Evolutionary conservation across 768 basidiomycete genomes (phyloP).

Genomic region (Leccinum subgranulosum): DNA sequence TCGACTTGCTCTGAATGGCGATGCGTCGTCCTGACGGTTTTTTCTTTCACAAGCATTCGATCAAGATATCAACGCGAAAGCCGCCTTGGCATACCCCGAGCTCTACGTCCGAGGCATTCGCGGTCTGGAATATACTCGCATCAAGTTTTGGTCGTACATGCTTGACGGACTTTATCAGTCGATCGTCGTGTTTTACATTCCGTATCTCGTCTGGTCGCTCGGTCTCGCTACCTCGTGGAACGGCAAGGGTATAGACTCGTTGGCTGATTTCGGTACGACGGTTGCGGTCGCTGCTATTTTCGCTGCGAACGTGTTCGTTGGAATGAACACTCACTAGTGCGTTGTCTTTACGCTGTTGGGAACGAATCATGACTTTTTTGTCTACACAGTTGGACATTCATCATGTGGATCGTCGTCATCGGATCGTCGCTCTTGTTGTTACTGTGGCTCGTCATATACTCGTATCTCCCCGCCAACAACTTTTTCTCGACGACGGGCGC

Average conservation of each 20-base stretch:
- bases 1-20: too few species aligned
- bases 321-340: constrained; percentile 86
- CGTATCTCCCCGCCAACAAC: constrained; percentile 66
- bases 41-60: constrained; percentile 61
- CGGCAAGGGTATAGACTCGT: constrained; percentile 72
- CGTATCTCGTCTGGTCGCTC: constrained; percentile 69
- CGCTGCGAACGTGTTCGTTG: constrained; percentile 86
- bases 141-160: constrained; percentile 96
- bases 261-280: constrained; percentile 90
- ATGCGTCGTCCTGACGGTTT: background rate
- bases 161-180: constrained; percentile 93
- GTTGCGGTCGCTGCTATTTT: constrained; percentile 85
- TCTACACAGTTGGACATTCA: constrained; percentile 65
- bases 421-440: constrained; percentile 81
- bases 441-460: constrained; percentile 87
- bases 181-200: constrained; percentile 80
- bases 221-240: constrained; percentile 70
- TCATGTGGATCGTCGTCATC: constrained; percentile 79
- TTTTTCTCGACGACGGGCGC: constrained; percentile 72
- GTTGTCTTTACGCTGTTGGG: constrained; percentile 33
- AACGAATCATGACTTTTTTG: background rate
- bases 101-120: constrained; percentile 95
- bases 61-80: constrained; percentile 89
- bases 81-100: constrained; percentile 88
- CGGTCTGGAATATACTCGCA: constrained; percentile 87